Base-by-base conservation (phyloP, 805 yeast genomes). In the Yueomyces sp. region DNA sequence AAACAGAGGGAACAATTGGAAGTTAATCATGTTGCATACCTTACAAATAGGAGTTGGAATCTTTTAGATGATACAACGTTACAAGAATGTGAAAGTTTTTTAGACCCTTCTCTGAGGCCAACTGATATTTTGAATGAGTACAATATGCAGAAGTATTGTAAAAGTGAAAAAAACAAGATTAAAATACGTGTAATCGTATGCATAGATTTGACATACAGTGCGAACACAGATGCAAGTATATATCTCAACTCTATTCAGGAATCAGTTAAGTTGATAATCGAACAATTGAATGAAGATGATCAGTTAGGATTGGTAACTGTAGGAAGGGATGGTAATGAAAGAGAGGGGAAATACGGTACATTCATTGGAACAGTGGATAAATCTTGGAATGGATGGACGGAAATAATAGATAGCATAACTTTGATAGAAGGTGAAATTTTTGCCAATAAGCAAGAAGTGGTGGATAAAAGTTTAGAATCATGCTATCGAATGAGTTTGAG, bases 41-140 rank as follows among this genome's bases (percentile, higher is more conserved):
- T 76, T 47, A 70, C 81, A 1, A 64, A 71, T 1, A 77, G 70
- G 48, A 69, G 70, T 1, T 73, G 81, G 77, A 54, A 54, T 7
- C 48, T 70, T 7, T 52, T 74, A 5, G 55, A 7, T 8, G 34
- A 31, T 1, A n/a, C 26, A 9, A 5, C 6, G 5, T 11, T 11
- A 34, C 34, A 31, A 31, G 19, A 19, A 19, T 19, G 19, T 19
- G 19, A 19, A 19, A 19, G 19, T 19, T 19, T 19, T 19, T 19
- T 19, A 19, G 19, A 19, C 19, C 19, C 19, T 19, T 19, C 19
- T 19, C 19, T 19, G 19, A 19, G 19, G 19, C 19, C 19, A 19
- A 19, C 19, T 19, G 33, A 30, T 30, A 30, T 30, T 30, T 6
- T 30, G 9, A 5, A 11, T 34, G 37, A 34, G 8, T 9, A 34